phyloP scores from a whole-genome alignment of 192 early-diverging fungal species.

The Coemansia sp. region DNA sequence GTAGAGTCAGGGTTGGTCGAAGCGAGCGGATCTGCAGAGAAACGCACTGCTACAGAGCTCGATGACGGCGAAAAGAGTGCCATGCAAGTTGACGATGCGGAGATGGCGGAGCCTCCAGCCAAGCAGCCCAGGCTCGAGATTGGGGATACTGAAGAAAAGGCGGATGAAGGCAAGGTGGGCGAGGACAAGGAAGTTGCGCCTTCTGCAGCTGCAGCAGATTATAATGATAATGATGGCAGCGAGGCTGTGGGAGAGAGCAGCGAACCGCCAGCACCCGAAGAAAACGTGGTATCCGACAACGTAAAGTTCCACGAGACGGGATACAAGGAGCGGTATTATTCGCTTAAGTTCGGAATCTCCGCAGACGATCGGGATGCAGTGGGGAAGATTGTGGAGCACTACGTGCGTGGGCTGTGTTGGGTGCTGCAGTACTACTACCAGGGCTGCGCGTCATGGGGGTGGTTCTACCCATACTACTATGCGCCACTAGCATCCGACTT shows the following conservation, averaged over 20 bases:
- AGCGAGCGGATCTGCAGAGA: conserved; percentile 23
- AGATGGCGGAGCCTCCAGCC: conserved; percentile 13
- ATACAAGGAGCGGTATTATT: conserved; percentile 74
- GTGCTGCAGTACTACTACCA: conserved; percentile 94
- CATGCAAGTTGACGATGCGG: conserved; percentile 9
- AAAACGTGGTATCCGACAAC: conserved; percentile 39
- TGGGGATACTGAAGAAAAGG: not conserved
- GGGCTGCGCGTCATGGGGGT: conserved; percentile 92
- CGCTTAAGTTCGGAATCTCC: conserved; percentile 64
- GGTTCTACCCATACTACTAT: conserved; percentile 99
- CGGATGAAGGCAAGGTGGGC: no score
- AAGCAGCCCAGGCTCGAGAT: conserved; percentile 19
- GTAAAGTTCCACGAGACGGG: conserved; percentile 74
- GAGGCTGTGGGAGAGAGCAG: conserved; percentile 57
- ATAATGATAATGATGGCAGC: conserved; percentile 58
- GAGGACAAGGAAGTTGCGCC: conserved; percentile 7
- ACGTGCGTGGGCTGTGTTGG: conserved; percentile 96
- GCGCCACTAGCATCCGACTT: conserved; percentile 87
- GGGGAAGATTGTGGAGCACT: conserved; percentile 65
- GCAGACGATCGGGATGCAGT: conserved; percentile 56
- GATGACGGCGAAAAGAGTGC: conserved; percentile 29
- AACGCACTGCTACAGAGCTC: conserved; percentile 55
- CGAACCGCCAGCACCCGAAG: conserved; percentile 14
- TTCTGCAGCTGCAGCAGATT: conserved; percentile 27
- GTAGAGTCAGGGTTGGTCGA: conserved; percentile 20